Base-by-base conservation (phyloP, 257 asterid genomes). In the Solanum stenotomum region DNA sequence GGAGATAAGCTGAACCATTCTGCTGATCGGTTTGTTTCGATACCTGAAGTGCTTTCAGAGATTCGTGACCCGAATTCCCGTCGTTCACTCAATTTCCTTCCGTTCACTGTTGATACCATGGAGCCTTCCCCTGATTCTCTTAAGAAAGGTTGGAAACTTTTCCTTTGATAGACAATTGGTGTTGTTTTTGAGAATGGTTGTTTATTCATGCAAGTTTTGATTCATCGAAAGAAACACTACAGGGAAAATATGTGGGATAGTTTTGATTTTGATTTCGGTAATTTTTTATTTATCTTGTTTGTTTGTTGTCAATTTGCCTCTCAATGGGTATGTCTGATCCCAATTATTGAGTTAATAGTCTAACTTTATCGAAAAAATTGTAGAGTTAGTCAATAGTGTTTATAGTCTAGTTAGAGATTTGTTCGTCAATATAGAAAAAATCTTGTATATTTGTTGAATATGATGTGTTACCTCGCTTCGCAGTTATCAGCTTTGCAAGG, bases 21-120 rank as follows among this genome's bases (percentile, higher is more conserved):
- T 3, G 97, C 98, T 27, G 98, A 95, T 89, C 96, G 98, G 11
- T 96, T 96, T 61, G 98, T 97, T 49, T 95, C 99, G 0, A 94
- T 96, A 34, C 88, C 96, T 16, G 98, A 97, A 71, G 99, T 97
- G 82, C 87, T 97, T 67, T 52, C 72, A 67, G 99, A 96, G 89
- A 92, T 97, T 75, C 96, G 99, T 78, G 99, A 96, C 87, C 96
- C 98, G 2, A 86, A 93, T 85, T 97, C 99, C 11, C 96, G 99
- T 23, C 99, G 93, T 88, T 90, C 96, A 76, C 98, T 97, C 89
- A 92, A 91, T 84, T 90, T 96, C 85, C 91, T 97, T 63, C 99
- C 99, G 5, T 96, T 97, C 88, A 87, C 93, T 23, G 93, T 96
- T 22, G 98, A 96, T 72, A 94, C 94, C 12, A 88, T 94, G 89